Evolutionary conservation across 225 moss, liverwort and hornwort species (phyloP).

Genomic region (Neckera pumila): DNA sequence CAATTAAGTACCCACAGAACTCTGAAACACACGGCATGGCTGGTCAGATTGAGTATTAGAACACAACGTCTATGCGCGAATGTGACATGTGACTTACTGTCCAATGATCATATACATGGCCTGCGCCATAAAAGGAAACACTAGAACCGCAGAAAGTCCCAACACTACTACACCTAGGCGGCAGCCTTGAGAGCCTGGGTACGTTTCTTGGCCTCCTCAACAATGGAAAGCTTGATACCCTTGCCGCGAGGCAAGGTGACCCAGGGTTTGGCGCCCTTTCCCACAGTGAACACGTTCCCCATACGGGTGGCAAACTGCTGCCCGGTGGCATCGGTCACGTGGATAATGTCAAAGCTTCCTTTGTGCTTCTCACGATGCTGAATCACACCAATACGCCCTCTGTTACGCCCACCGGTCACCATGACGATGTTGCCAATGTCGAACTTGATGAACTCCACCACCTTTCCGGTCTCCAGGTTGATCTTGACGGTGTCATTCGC

Average conservation of each 20-base stretch:
- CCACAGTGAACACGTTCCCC: slow-evolving; percentile 89
- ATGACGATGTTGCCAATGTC: slow-evolving; percentile 86
- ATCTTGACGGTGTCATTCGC: slow-evolving; percentile 82
- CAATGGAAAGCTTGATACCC: slow-evolving; percentile 75
- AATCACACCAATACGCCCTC: slow-evolving; percentile 82
- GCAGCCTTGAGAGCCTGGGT: slow-evolving; percentile 49
- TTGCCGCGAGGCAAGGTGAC: slow-evolving; percentile 80
- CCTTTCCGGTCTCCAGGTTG: slow-evolving; percentile 83
- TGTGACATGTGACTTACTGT: neutral
- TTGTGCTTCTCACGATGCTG: slow-evolving; percentile 97
- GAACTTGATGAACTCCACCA: slow-evolving; percentile 83
- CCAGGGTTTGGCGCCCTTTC: slow-evolving; percentile 72
- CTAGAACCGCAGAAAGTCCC: neutral
- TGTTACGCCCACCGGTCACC: slow-evolving; percentile 92
- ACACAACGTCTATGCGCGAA: neutral
- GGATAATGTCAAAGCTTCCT: slow-evolving; percentile 93
- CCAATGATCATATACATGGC: slow-evolving; percentile 6
- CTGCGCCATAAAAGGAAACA: neutral
- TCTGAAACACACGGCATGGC: too few species aligned
- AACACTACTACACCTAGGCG: slow-evolving; percentile 21
- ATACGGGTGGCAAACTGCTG: slow-evolving; percentile 85
- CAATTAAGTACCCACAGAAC: neutral
- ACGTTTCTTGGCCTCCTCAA: slow-evolving; percentile 35
- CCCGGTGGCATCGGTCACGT: slow-evolving; percentile 64
- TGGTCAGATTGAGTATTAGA: neutral